Evolutionary conservation across 768 basidiomycete genomes (phyloP).

Genomic region (Tephrocybe sp.): DNA sequence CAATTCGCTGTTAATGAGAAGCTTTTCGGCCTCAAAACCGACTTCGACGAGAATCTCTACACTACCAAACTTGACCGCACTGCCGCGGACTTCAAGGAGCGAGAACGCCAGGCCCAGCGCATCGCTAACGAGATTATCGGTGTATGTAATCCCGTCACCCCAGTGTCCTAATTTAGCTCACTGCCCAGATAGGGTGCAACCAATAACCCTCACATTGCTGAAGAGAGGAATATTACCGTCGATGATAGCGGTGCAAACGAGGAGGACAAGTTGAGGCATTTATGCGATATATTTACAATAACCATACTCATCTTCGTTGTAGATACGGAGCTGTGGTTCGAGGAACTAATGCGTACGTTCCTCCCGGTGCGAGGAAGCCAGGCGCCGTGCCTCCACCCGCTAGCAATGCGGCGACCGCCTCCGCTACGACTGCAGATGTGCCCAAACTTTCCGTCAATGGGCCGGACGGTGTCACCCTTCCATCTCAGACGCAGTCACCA

Average conservation of each 20-base stretch:
- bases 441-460: conserved; percentile 77
- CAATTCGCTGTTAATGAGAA: conserved; percentile 93
- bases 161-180: conserved; percentile 4
- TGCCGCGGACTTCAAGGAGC: conserved; percentile 83
- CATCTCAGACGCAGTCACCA: conserved; percentile 39
- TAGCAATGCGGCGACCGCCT: conserved; percentile 27
- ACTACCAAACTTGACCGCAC: conserved; percentile 89
- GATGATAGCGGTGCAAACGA: conserved; percentile 83
- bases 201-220: conserved; percentile 82
- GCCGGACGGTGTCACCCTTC: conserved; percentile 61
- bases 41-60: conserved; percentile 91
- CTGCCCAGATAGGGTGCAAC: conserved; percentile 44
- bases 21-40: conserved; percentile 87
- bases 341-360: conserved; percentile 86
- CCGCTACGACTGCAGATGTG: conserved; percentile 35
- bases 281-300: conserved; percentile 9
- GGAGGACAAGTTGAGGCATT: conserved; percentile 82
- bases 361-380: conserved; percentile 79
- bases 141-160: conserved; percentile 42
- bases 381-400: conserved; percentile 26
- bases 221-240: conserved; percentile 69
- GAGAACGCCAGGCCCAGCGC: conserved; percentile 81
- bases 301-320: conserved; percentile 16
- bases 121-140: conserved; percentile 90
- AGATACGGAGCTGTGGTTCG: conserved; percentile 95